Conservation (phyloP, 2,329 filamentous ascomycete genomes). For the Colletotrichum limetticola region DNA sequence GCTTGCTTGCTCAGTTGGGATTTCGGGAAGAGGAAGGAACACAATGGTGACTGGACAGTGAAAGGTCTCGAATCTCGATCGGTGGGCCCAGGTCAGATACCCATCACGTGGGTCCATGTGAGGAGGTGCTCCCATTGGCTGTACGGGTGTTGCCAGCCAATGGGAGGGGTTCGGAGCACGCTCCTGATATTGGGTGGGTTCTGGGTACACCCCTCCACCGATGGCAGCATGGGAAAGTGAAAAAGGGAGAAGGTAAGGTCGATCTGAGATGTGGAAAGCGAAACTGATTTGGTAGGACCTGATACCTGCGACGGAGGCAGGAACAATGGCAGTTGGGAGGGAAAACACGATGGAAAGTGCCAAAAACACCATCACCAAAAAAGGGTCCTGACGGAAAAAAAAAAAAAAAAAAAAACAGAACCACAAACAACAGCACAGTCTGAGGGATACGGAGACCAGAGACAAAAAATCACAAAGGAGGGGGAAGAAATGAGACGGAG, state of each 20-base stretch:
- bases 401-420: not conserved
- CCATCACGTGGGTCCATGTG: not conserved
- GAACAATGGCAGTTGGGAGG: not conserved
- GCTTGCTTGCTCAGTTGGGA: not conserved
- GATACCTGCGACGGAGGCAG: too few relatives aligned
- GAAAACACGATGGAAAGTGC: not conserved
- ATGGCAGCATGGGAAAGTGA: constrained; percentile 7
- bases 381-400: not conserved
- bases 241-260: not conserved
- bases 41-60: not conserved
- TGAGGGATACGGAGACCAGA: not conserved
- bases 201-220: not conserved
- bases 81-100: constrained; percentile 9
- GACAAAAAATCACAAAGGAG: not conserved
- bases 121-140: constrained; percentile 12
- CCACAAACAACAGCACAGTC: not conserved
- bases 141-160: not conserved
- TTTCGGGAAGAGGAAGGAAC: not conserved
- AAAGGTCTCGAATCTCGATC: constrained; percentile 11
- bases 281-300: not conserved
- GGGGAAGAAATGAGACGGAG: not conserved
- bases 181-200: constrained; percentile 9
- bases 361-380: not conserved
- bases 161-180: constrained; percentile 27
- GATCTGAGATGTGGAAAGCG: not conserved